These are phyloP conservation scores for Haplosporangium gracile DNA, from an alignment of 192 early-diverging fungal species.

Conservation along the genomic window DNA sequence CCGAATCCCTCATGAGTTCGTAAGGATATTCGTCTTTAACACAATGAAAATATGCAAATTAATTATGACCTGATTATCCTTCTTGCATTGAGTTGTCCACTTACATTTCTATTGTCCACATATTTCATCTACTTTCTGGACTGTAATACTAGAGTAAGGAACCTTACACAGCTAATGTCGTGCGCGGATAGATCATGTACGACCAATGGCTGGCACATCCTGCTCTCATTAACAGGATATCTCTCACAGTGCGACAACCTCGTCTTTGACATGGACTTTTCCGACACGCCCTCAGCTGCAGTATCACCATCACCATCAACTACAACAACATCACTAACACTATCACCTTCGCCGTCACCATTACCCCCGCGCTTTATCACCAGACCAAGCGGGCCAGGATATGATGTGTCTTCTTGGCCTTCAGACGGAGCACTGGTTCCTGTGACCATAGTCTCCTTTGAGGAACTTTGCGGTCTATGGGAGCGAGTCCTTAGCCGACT, in stretches of 20 bases:
- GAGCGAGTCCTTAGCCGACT: not conserved
- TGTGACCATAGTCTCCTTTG: not conserved
- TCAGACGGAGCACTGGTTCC: not conserved
- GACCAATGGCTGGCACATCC: not conserved
- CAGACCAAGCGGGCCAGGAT: not conserved
- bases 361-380: not conserved
- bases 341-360: not conserved
- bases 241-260: not conserved
- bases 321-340: not conserved
- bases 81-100: not conserved
- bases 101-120: not conserved
- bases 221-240: not conserved
- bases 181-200: not conserved
- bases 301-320: not conserved
- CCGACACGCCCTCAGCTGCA: not conserved
- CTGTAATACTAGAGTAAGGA: not conserved
- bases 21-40: not conserved
- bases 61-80: not conserved
- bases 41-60: no score
- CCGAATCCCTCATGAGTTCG: not conserved
- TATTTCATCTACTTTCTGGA: not conserved
- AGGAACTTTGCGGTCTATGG: not conserved
- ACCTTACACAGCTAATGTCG: not conserved
- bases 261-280: not conserved
- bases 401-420: not conserved